Base-by-base conservation (phyloP, 148 eudicot species). In the Silene uniflora region DNA sequence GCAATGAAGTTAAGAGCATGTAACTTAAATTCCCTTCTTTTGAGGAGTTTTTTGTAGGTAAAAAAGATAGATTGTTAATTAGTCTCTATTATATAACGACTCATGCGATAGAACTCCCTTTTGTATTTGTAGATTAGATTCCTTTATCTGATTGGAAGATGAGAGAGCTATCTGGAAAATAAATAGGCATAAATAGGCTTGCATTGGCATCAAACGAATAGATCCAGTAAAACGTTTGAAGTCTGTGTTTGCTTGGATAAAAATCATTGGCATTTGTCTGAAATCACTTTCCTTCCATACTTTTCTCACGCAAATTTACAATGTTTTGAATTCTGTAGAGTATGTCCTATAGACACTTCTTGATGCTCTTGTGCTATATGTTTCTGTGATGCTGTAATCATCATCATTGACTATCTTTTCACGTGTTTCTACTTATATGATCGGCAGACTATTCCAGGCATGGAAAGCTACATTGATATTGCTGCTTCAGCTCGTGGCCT, bases 371-470 rank as follows among this genome's bases (percentile, higher is more conserved):
- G 18, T 17, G 49, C 49, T 12, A 25, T 75, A 17, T 42, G 17
- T 27, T 75, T 23, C 35, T 72, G 22, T 27, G 16, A 68, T 69
- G 23, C 65, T 60, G 49, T 13, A 27, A 22, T 19, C 3, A 68
- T 47, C 49, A 42, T 35, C 54, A 66, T 21, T 72, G 63, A 11
- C 72, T 19, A 19, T 65, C 27, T n/a, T 16, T n/a, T 72, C 10
- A 65, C 8, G n/a, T 80, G 23, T 27, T 69, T 69, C 64, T 49
- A 32, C 54, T 62, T 67, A 21, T 76, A n/a, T 73, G 73, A 61
- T 60, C 72, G 73, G 71, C 81, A 94, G 98, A 92, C 96, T 62
- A 94, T 94, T 74, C 92, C 91, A 27, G 97, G 98, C 76, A 92
- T 94, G 97, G 92, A 90, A 84, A 88, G 83, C 76, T 87, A 54